phyloP scores from a whole-genome alignment of 148 eudicot genomes.

The Spergularia bocconei region DNA sequence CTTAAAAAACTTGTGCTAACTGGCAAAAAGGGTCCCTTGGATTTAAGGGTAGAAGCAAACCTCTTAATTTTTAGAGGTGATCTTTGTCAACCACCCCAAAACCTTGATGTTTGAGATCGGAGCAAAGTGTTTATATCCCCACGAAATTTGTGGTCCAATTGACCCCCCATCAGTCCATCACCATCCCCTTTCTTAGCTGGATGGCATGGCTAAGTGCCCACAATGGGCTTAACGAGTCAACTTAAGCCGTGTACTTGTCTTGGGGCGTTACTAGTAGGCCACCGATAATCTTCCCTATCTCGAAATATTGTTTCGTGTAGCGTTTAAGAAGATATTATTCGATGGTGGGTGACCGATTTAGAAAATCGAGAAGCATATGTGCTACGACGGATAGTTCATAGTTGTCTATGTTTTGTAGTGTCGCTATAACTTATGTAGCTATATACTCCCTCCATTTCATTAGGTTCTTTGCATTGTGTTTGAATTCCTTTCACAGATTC shows the following conservation, averaged over 20 bases:
- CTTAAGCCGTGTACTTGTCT: neutral
- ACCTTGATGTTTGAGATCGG: conserved; percentile 23
- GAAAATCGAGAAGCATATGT: no score
- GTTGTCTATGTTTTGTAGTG: no score
- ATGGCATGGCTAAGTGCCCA: conserved; percentile 30
- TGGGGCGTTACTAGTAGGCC: no score
- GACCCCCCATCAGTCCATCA: conserved; percentile 5
- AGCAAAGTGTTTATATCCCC: conserved; percentile 26
- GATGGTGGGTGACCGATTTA: no score
- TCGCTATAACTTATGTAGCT: no score
- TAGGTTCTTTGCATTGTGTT: no score
- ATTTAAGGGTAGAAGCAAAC: neutral
- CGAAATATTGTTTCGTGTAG: no score
- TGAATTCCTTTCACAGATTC: no score
- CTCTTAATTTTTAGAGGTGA: neutral
- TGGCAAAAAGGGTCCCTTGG: conserved; percentile 20
- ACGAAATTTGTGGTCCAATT: conserved; percentile 30
- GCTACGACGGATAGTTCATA: no score
- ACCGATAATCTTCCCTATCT: no score
- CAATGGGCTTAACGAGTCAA: conserved; percentile 12
- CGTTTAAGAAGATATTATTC: no score
- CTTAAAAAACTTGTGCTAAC: conserved; percentile 5
- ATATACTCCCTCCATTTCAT: no score
- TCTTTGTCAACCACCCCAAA: conserved; percentile 25
- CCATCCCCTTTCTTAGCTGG: conserved; percentile 29